phyloP scores from a whole-genome alignment of 2,329 filamentous ascomycete genomes.

The Plectosphaerella cucumerina region DNA sequence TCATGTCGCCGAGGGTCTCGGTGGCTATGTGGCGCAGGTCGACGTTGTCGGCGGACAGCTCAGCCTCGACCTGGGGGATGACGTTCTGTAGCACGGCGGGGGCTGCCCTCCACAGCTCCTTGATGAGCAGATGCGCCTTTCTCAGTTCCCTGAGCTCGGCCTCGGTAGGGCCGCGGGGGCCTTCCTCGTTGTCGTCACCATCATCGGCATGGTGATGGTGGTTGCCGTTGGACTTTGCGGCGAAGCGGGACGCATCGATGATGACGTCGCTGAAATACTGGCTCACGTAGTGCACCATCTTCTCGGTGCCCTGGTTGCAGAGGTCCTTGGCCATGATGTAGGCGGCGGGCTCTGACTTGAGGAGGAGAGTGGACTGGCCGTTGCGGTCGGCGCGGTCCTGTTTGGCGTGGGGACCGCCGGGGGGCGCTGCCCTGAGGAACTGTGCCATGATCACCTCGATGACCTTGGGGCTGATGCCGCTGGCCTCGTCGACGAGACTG shows the following conservation, averaged over 20 bases:
- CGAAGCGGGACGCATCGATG: slow-evolving; percentile 71
- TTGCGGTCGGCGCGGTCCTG: slow-evolving; percentile 55
- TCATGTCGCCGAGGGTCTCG: slow-evolving; percentile 92
- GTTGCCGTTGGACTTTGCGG: slow-evolving; percentile 50
- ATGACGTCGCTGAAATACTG: slow-evolving; percentile 98
- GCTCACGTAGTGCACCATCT: slow-evolving; percentile 91
- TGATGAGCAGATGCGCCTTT: slow-evolving; percentile 84
- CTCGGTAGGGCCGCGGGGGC: slow-evolving; percentile 62
- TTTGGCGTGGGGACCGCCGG: slow-evolving; percentile 47
- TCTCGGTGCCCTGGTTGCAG: slow-evolving; percentile 83
- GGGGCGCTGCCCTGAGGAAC: slow-evolving; percentile 83
- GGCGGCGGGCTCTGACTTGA: slow-evolving; percentile 84
- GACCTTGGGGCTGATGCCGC: slow-evolving; percentile 72
- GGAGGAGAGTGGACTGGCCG: slow-evolving; percentile 74
- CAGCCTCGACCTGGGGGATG: slow-evolving; percentile 87
- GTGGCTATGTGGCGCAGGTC: slow-evolving; percentile 84
- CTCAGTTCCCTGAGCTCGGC: slow-evolving; percentile 82
- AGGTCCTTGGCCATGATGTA: slow-evolving; percentile 97
- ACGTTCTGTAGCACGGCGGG: slow-evolving; percentile 88
- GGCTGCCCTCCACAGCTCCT: slow-evolving; percentile 90
- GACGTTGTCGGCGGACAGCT: slow-evolving; percentile 84
- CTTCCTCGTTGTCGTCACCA: slow-evolving; percentile 61
- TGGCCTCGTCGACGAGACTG: slow-evolving; percentile 81
- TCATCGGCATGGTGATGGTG: slow-evolving; percentile 42
- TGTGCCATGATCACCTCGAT: slow-evolving; percentile 94